Percentiles rank a stretch among this genome's conserved stretches.
Conservation (phyloP, 2,329 filamentous ascomycete genomes). For the Aspergillus caelatus region DNA sequence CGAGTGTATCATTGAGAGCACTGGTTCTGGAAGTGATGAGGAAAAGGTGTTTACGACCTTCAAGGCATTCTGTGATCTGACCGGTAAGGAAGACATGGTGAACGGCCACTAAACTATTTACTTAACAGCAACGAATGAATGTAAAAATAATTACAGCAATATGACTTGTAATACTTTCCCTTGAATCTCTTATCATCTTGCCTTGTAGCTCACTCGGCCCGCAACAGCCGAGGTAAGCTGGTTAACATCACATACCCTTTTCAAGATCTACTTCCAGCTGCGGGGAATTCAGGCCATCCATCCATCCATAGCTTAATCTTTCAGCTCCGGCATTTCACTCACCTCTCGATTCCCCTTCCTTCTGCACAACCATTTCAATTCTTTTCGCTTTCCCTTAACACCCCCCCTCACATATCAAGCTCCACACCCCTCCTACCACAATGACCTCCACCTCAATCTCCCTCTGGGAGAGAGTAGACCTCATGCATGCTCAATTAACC, state of each 20-base stretch:
- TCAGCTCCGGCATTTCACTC: background rate
- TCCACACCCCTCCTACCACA: background rate
- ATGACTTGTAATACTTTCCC: background rate
- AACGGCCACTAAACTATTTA: slow-evolving; percentile 34
- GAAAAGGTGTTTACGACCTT: slow-evolving; percentile 81
- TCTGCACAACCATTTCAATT: background rate
- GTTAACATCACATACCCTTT: background rate
- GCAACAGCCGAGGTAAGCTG: slow-evolving; percentile 3
- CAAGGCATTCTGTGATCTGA: slow-evolving; percentile 90
- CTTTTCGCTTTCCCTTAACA: background rate
- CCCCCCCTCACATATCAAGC: background rate
- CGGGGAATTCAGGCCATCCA: background rate
- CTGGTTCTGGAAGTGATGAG: slow-evolving; percentile 53
- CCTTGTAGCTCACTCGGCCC: background rate
- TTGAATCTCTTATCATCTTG: too few species aligned
- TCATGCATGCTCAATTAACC: slow-evolving; percentile 30
- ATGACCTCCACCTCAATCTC: slow-evolving; percentile 29
- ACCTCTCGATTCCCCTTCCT: background rate
- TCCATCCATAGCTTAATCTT: background rate
- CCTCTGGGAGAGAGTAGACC: slow-evolving; percentile 38
- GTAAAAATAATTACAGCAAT: background rate
- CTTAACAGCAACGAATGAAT: background rate
- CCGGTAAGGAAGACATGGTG: slow-evolving; percentile 48
- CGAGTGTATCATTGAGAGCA: slow-evolving; percentile 75
- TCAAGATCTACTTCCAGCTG: background rate